These are phyloP conservation scores for Pseudozyma flocculosa DNA, from an alignment of 1,284 basidiomycete species.

Conservation along the genomic window DNA sequence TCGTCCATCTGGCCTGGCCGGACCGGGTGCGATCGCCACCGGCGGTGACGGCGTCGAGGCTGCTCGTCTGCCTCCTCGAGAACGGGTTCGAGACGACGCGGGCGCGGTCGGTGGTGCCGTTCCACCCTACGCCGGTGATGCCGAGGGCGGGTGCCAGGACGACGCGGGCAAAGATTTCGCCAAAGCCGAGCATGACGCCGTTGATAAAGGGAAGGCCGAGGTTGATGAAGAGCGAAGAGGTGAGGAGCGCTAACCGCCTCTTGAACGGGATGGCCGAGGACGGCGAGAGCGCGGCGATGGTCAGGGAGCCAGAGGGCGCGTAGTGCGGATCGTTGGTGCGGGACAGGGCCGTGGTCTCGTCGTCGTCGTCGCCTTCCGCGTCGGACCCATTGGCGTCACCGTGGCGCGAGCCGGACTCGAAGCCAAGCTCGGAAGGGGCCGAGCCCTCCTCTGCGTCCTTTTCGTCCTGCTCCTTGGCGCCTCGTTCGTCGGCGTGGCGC, in stretches of 20 bases:
- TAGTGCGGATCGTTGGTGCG: constrained; percentile 6
- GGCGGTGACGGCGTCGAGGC: too few species aligned
- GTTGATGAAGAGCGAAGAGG: constrained; percentile 86
- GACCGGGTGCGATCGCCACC: too few species aligned
- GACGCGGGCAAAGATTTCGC: constrained; percentile 92
- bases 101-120: constrained; percentile 22
- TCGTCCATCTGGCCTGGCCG: too few species aligned
- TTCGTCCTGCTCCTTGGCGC: constrained; percentile 5
- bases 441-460: constrained; percentile 23
- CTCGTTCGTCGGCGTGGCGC: constrained; percentile 24
- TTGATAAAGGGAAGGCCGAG: constrained; percentile 90
- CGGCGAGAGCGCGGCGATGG: constrained; percentile 42
- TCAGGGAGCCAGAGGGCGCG: constrained; percentile 50
- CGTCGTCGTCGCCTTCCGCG: too few species aligned
- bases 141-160: constrained; percentile 64
- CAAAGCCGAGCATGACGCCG: constrained; percentile 96
- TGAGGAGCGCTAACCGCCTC: constrained; percentile 59
- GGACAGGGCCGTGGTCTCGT: constrained; percentile 5
- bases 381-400: constrained; percentile 4
- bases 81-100: constrained; percentile 9
- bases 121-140: constrained; percentile 27
- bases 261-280: constrained; percentile 27
- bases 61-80: too few species aligned
- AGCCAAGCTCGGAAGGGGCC: constrained; percentile 7
- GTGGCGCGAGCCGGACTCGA: not conserved